Evolutionary conservation across 441 rosid genomes (phyloP), one percentile per base, ranked within the genome.

Genomic region (Flueggea neowawraea): DNA sequence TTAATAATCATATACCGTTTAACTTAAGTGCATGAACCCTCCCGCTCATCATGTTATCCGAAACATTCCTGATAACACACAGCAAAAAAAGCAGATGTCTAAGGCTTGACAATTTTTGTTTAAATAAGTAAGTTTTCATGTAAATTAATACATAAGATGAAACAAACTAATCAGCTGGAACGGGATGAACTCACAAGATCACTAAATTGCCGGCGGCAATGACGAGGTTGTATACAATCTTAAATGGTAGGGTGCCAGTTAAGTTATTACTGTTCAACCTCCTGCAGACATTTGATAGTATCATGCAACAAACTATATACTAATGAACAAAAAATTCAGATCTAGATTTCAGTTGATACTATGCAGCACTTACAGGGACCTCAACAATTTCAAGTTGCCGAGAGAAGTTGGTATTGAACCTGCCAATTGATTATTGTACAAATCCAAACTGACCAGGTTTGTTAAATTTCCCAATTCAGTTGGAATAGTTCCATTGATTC

Each of bases 361-460:
- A 8, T 6, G 36, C n/a, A 13, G 31, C 11, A 75, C 79, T 54
- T 67, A 83, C 80, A 83, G 9, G 39, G 66, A 76, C 43, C 41
- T 60, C 65, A 79, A 47, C 44, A 69, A 71, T 8, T 33, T 52
- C 68, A 83, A 59, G 54, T 75, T 73, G 65, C 76, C 84, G n/a
- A 81, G 57, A 54, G 82, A 62, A 54, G 76, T 13, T 14, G 84
- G 86, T 43, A 84, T 68, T n/a, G 64, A 16, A 10, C 86, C 86
- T 16, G 75, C 31, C 17, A 81, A 55, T 14, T 28, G 52, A 65
- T 84, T 81, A 11, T 49, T 16, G 13, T 68, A 33, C 53, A 84
- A 76, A 47, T 54, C 78, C 78, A 84, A 73, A 65, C 72, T 57
- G 59, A 75, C 41, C 16, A 81, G 69, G 6, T 66, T 57, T 36